These are phyloP conservation scores for Styphnolobium japonicum DNA, from an alignment of 306 rosid species.

Conservation along the genomic window DNA sequence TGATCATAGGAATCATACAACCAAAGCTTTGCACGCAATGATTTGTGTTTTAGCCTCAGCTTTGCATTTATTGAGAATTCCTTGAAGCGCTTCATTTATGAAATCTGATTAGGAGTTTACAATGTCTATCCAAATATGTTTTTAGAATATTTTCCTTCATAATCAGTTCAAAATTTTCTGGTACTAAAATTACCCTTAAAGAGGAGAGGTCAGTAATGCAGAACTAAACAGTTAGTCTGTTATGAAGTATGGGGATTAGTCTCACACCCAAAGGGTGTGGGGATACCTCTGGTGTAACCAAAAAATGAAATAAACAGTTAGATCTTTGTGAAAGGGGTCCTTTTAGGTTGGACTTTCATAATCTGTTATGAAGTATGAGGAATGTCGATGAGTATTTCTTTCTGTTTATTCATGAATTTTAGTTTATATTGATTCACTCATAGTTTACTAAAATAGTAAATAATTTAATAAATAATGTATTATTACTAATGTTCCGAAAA, in stretches of 20 bases:
- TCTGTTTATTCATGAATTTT: constrained; percentile 5
- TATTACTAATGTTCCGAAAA: no score
- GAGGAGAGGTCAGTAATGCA: background rate
- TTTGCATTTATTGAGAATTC: background rate
- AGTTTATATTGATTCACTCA: constrained; percentile 16
- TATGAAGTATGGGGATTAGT: no score
- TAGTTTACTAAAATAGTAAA: background rate
- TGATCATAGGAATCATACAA: no score
- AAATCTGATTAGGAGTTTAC: no score
- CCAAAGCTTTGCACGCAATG: background rate
- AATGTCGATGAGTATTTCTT: constrained; percentile 9
- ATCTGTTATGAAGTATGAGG: constrained; percentile 7
- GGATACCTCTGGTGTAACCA: no score
- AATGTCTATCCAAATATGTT: background rate
- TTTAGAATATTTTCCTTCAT: background rate
- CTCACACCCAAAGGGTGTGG: no score
- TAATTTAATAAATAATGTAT: no score
- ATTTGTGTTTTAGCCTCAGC: background rate
- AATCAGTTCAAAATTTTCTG: background rate
- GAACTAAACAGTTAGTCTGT: background rate
- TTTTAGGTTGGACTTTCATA: constrained; percentile 6
- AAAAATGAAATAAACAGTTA: background rate
- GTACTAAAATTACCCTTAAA: background rate
- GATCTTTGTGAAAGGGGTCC: background rate
- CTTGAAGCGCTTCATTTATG: no score